Evolutionary conservation across 108 stramenopile species (phyloP).

Genomic region (Nitzschia sp.): DNA sequence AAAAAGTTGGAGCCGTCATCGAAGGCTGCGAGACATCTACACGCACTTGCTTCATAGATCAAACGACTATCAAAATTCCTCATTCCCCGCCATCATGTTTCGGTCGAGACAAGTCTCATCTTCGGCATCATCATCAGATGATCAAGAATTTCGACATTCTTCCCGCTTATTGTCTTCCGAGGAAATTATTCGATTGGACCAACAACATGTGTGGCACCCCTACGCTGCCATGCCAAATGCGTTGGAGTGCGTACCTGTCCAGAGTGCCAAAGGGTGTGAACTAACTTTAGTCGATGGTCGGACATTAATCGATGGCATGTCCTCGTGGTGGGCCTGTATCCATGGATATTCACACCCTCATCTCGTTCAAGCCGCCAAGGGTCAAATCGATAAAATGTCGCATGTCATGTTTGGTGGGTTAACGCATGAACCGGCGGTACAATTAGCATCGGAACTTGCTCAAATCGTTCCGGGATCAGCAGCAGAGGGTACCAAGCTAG

Average conservation of each 20-base stretch:
- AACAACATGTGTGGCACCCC: constrained; percentile 80
- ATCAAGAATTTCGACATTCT: background rate
- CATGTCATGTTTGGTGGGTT: constrained; percentile 94
- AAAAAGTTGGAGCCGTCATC: too few relatives aligned
- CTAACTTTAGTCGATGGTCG: constrained; percentile 61
- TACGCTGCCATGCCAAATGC: constrained; percentile 76
- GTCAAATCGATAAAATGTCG: constrained; percentile 64
- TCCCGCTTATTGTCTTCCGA: too few relatives aligned
- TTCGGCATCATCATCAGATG: background rate
- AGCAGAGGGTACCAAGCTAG: constrained; percentile 23
- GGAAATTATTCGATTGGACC: constrained; percentile 34
- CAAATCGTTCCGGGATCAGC: constrained; percentile 20
- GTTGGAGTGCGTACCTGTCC: constrained; percentile 61
- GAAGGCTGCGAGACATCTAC: too few relatives aligned
- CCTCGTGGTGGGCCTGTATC: constrained; percentile 85
- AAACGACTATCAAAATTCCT: too few relatives aligned
- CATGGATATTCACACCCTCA: constrained; percentile 80
- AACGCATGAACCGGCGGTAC: constrained; percentile 76
- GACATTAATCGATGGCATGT: constrained; percentile 84
- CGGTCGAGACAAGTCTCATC: background rate
- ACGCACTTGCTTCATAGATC: too few relatives aligned
- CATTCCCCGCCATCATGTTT: background rate
- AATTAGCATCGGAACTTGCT: constrained; percentile 48
- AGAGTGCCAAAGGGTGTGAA: constrained; percentile 57
- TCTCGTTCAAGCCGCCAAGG: constrained; percentile 65